Evolutionary conservation across 257 asterid genomes (phyloP).

Genomic region (Salvia miltiorrhiza): DNA sequence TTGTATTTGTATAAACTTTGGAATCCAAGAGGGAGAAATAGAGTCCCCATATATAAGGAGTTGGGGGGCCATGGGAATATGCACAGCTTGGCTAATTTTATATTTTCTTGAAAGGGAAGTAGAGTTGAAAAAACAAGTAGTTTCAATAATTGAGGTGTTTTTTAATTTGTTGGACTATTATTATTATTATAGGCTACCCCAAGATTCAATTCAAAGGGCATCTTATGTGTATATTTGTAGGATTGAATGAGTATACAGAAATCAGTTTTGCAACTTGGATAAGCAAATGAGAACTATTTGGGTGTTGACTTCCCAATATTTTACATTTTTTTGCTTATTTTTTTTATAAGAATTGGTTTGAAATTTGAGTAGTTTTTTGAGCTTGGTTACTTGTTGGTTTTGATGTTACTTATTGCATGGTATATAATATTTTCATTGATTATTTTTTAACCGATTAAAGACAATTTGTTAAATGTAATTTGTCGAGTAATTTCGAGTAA

Average conservation of each 20-base stretch:
- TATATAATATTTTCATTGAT: background rate
- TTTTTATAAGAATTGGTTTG: background rate
- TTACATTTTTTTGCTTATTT: background rate
- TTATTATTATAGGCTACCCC: slow-evolving; percentile 44
- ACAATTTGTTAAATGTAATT: background rate
- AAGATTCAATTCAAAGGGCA: slow-evolving; percentile 83
- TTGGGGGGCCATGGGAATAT: slow-evolving; percentile 43
- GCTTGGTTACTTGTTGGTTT: background rate
- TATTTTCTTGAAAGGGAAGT: slow-evolving; percentile 19
- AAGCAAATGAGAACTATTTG: slow-evolving; percentile 21
- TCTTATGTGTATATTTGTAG: slow-evolving; percentile 36
- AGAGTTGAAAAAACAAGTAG: slow-evolving; percentile 30
- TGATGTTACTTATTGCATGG: background rate
- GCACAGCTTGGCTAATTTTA: slow-evolving; percentile 21
- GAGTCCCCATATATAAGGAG: slow-evolving; percentile 32
- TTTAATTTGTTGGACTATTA: slow-evolving; percentile 21
- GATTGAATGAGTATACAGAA: slow-evolving; percentile 22
- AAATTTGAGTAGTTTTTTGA: background rate
- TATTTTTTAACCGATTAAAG: background rate
- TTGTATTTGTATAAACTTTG: slow-evolving; percentile 14
- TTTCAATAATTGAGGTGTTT: slow-evolving; percentile 41
- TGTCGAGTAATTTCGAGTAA: no score
- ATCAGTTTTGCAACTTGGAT: background rate
- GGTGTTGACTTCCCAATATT: slow-evolving; percentile 31
- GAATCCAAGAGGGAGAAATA: slow-evolving; percentile 16